phyloP scores from a whole-genome alignment of 345 rosid genomes.

The Euphorbia tirucalli region DNA sequence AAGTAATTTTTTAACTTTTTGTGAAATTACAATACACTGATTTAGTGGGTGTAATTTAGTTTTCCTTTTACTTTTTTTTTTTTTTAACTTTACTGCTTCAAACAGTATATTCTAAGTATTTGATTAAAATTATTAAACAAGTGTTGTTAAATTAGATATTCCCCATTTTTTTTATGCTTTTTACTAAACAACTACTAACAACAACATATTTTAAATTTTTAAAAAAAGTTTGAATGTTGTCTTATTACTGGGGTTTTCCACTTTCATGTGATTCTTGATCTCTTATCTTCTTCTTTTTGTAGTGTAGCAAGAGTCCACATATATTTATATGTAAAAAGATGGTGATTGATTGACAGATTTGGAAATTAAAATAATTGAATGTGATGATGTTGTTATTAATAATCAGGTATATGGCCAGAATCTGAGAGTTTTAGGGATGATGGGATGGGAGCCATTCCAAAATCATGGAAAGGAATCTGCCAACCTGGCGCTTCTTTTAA shows the following conservation, averaged over 20 bases:
- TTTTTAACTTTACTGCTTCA: too few relatives aligned
- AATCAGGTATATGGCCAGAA: slow-evolving; percentile 91
- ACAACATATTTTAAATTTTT: too few relatives aligned
- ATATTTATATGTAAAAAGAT: not conserved
- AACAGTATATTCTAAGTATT: too few relatives aligned
- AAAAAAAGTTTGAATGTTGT: not conserved
- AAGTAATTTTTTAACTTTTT: too few relatives aligned
- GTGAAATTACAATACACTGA: too few relatives aligned
- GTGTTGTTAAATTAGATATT: too few relatives aligned
- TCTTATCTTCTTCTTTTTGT: not conserved
- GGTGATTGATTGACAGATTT: not conserved
- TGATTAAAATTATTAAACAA: too few relatives aligned
- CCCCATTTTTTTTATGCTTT: too few relatives aligned
- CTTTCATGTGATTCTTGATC: slow-evolving; percentile 26
- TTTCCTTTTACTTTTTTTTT: too few relatives aligned
- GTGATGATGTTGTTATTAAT: slow-evolving; percentile 4
- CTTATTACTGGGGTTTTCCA: not conserved
- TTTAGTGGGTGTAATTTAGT: too few relatives aligned
- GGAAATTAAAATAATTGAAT: not conserved
- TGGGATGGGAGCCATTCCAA: slow-evolving; percentile 76
- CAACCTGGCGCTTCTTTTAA: slow-evolving; percentile 61
- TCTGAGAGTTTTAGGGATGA: slow-evolving; percentile 69
- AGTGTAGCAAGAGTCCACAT: slow-evolving; percentile 14
- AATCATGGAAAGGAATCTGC: slow-evolving; percentile 90
- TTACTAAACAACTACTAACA: too few relatives aligned